Conservation (phyloP, 176 grass and related monocot species). For the Carex littledalei region DNA sequence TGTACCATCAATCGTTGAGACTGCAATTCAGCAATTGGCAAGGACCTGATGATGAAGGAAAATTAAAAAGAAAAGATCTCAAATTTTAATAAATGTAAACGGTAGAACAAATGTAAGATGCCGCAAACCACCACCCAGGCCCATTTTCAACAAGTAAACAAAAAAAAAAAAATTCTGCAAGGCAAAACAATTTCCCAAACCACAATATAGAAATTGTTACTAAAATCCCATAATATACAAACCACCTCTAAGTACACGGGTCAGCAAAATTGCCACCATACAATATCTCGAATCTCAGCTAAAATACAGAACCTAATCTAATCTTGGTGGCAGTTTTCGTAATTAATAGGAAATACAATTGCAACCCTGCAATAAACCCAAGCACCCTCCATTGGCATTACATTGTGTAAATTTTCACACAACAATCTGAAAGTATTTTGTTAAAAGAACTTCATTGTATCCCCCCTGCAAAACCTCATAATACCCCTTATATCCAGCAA, state of each 20-base stretch:
- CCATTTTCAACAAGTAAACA: background rate
- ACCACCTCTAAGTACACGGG: constrained; percentile 15
- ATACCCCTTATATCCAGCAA: constrained; percentile 1
- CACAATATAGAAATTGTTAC: constrained; percentile 1
- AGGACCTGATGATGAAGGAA: background rate
- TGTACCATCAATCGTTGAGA: background rate
- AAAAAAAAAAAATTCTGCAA: background rate
- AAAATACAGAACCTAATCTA: constrained; percentile 14
- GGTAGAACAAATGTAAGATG: background rate
- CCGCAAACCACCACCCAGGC: background rate
- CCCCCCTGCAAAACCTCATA: constrained; percentile 24
- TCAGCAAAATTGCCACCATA: constrained; percentile 14
- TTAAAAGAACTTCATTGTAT: background rate
- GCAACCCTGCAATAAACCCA: constrained; percentile 18
- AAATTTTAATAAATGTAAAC: background rate
- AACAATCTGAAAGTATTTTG: background rate
- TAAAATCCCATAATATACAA: constrained; percentile 11
- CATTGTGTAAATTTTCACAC: constrained; percentile 14
- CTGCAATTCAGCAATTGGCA: background rate
- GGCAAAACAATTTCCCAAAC: background rate
- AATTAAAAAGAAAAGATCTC: background rate
- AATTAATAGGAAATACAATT: constrained; percentile 7
- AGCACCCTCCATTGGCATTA: constrained; percentile 18
- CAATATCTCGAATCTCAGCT: constrained; percentile 3
- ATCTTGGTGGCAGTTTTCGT: background rate